These are phyloP conservation scores for Collybia nuda DNA, from an alignment of 768 basidiomycete species.

Conservation along the genomic window DNA sequence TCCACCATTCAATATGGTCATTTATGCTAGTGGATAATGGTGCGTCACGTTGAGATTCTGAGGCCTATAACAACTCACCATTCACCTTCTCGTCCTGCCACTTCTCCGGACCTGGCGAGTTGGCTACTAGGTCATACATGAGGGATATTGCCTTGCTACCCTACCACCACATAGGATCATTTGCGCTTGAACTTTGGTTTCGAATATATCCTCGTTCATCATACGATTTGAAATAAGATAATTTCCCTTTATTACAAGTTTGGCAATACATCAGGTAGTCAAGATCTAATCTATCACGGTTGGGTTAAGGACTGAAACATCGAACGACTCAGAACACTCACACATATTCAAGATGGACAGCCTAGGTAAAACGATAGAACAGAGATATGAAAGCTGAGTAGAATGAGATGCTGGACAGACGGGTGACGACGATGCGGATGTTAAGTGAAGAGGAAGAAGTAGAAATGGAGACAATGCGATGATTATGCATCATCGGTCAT, in stretches of 20 bases:
- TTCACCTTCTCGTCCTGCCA: no score
- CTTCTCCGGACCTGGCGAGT: no score
- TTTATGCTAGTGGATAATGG: no score
- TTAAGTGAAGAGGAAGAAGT: neutral
- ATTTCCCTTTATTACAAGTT: slow-evolving; percentile 1
- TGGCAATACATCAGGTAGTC: neutral
- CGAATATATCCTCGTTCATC: neutral
- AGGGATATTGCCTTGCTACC: no score
- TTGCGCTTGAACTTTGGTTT: no score
- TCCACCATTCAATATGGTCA: no score
- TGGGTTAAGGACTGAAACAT: neutral
- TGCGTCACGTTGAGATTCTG: no score
- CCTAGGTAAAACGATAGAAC: slow-evolving; percentile 3
- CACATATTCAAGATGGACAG: neutral
- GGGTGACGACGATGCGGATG: neutral
- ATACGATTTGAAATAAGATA: neutral
- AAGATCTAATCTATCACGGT: neutral
- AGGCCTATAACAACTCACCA: no score
- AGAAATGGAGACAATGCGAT: neutral
- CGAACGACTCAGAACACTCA: neutral
- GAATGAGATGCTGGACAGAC: neutral
- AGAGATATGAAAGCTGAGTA: neutral
- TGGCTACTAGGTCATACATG: no score
- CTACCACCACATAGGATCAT: no score
- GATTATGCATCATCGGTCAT: slow-evolving; percentile 88